Evolutionary conservation across 192 early-diverging fungal species (phyloP).

Genomic region (Chytriomyces sp.): DNA sequence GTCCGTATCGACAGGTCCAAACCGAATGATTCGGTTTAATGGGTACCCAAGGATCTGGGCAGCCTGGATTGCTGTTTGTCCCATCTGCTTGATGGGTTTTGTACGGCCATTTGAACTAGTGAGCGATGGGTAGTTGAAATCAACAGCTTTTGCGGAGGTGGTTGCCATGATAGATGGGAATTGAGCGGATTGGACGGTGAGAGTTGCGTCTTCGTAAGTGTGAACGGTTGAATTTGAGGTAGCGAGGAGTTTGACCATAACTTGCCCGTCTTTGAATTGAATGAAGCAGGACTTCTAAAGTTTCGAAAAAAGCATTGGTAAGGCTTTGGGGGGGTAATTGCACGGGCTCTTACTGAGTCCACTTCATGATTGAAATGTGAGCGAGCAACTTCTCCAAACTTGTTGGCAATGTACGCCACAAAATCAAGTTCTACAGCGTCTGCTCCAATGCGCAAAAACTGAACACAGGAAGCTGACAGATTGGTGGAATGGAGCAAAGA

Average conservation of each 20-base stretch:
- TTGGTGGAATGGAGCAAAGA: conserved; percentile 5
- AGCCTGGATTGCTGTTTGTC: conserved; percentile 1
- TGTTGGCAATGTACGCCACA: background rate
- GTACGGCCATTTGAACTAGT: background rate
- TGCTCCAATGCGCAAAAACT: background rate
- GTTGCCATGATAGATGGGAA: background rate
- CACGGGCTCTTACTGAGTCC: background rate
- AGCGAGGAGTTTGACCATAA: conserved; percentile 19
- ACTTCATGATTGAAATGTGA: background rate
- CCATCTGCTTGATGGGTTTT: conserved; percentile 1
- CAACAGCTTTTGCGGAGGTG: conserved; percentile 1
- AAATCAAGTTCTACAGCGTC: conserved; percentile 24
- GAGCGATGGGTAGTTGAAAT: conserved; percentile 15
- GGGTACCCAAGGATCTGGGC: conserved; percentile 14
- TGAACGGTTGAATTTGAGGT: background rate
- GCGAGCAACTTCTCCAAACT: background rate
- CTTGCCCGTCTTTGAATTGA: conserved; percentile 1
- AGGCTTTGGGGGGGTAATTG: background rate
- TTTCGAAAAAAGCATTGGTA: background rate
- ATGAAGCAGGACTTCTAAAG: conserved; percentile 14
- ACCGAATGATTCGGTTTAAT: conserved; percentile 5
- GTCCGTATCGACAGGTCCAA: conserved; percentile 4
- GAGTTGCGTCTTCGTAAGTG: conserved; percentile 15
- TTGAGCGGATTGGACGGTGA: conserved; percentile 8
- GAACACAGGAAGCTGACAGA: background rate